Conservation (phyloP, 306 rosid species). For the Castanea mollissima region DNA sequence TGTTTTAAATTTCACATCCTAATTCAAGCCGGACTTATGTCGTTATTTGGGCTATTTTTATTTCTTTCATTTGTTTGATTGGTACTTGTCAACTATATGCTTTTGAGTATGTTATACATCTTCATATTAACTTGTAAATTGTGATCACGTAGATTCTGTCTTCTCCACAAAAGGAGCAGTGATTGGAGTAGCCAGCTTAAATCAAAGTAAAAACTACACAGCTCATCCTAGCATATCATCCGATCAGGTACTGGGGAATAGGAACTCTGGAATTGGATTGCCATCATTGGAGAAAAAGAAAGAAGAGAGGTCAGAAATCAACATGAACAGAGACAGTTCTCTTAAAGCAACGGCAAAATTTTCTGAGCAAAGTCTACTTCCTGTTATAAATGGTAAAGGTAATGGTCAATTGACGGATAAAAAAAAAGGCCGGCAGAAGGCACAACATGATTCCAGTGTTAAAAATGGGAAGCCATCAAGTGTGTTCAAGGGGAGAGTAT, state of each 20-base stretch:
- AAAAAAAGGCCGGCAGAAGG: slow-evolving; percentile 31
- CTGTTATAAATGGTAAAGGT: slow-evolving; percentile 31
- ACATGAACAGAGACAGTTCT: slow-evolving; percentile 31
- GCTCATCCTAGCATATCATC: slow-evolving; percentile 41
- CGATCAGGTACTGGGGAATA: slow-evolving; percentile 29
- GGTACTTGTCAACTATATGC: not conserved
- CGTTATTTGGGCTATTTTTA: slow-evolving; percentile 1
- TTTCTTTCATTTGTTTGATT: slow-evolving; percentile 10
- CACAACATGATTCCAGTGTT: slow-evolving; percentile 37
- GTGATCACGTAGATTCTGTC: slow-evolving; percentile 29
- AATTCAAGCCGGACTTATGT: slow-evolving; percentile 17
- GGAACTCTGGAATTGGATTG: slow-evolving; percentile 38
- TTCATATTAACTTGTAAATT: slow-evolving; percentile 22
- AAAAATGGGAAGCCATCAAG: slow-evolving; percentile 48
- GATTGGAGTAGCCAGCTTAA: slow-evolving; percentile 29
- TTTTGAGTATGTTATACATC: slow-evolving; percentile 2
- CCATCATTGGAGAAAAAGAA: slow-evolving; percentile 40
- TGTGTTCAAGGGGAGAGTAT: slow-evolving; percentile 60
- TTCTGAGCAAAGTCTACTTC: slow-evolving; percentile 35
- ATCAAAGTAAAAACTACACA: slow-evolving; percentile 46
- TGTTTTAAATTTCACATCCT: slow-evolving; percentile 3
- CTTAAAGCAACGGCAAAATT: slow-evolving; percentile 38
- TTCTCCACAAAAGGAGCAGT: slow-evolving; percentile 44
- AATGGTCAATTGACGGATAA: slow-evolving; percentile 21
- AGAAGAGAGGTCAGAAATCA: slow-evolving; percentile 40